Evolutionary conservation across 176 grass and related monocot genomes (phyloP), one percentile per base, ranked within the genome.

Genomic region (Puccinellia tenuiflora): DNA sequence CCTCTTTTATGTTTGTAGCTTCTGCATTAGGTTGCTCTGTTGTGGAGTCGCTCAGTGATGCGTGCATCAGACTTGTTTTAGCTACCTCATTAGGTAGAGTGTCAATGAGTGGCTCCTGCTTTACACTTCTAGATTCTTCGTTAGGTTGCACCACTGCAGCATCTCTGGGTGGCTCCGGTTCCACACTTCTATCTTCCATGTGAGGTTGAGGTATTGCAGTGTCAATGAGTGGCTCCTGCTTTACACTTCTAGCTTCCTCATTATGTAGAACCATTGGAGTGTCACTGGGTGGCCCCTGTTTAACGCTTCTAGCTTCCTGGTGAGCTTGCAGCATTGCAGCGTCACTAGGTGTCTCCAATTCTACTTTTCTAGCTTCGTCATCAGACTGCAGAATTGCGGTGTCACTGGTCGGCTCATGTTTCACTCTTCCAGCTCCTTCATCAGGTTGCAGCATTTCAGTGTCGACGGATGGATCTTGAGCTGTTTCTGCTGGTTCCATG

Each of bases 241-340:
- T 47, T 76, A 66, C 34, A 63, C 38, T 53, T 76, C 9, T 5
- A 65, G 46, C 68, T 55, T 87, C 48, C 75, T 56, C 6, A 8
- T 26, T 48, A 29, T 18, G 65, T 40, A 14, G 67, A 10, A 42
- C 67, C 21, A 42, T 24, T 42, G 11, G 4, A 25, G 37, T 6
- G 37, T 69, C 37, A 13, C 34, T 33, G 14, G 18, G 39, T 40
- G 51, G 25, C 68, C 47, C 80, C 6, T 73, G 68, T 5, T 34
- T 55, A 9, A 67, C 45, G 9, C 13, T 84, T 67, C 60, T 76
- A 60, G 25, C 46, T 77, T 84, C 59, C 60, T 84, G 59, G 16
- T 50, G n/a, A 67, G 82, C 30, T 37, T 35, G 62, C 62, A 68
- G 5, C 46, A 56, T 16, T 46, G 50, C 34, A 67, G 59, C 1